phyloP scores from a whole-genome alignment of 495 filamentous ascomycete genomes.

The Tuber magnatum region DNA sequence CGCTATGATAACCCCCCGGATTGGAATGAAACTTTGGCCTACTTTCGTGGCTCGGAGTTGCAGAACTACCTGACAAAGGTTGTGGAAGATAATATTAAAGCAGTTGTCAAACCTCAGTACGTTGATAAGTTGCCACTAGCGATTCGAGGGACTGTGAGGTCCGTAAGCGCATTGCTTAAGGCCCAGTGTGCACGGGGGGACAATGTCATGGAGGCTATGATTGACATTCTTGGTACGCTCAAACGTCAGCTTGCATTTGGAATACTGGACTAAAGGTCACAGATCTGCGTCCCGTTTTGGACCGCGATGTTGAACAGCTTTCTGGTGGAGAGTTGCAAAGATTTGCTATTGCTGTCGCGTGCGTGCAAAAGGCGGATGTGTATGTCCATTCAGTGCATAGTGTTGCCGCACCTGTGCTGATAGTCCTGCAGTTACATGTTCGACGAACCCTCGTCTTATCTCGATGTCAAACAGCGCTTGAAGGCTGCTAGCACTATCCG shows the following conservation, averaged over 20 bases:
- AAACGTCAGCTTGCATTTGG: not conserved
- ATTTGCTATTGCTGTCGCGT: constrained; percentile 91
- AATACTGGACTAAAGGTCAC: constrained; percentile 33
- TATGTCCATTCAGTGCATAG: constrained; percentile 42
- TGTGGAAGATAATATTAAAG: constrained; percentile 90
- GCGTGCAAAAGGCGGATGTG: constrained; percentile 94
- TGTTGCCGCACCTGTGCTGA: constrained; percentile 5
- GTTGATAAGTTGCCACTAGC: constrained; percentile 95
- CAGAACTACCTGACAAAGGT: constrained; percentile 99
- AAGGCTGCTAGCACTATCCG: constrained; percentile 87
- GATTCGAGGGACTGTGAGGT: constrained; percentile 67
- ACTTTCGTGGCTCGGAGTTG: constrained; percentile 93
- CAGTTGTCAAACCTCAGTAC: constrained; percentile 97
- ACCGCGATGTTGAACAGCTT: constrained; percentile 78
- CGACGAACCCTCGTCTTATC: constrained; percentile 95
- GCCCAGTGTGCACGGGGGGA: constrained; percentile 64
- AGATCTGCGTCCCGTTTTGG: constrained; percentile 80
- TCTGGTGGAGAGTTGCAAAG: constrained; percentile 97
- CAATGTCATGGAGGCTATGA: constrained; percentile 51
- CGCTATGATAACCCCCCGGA: constrained; percentile 93
- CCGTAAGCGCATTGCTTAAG: constrained; percentile 68
- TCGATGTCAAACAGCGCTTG: constrained; percentile 97
- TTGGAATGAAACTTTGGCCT: constrained; percentile 97
- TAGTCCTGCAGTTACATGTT: constrained; percentile 75
- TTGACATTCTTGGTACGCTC: constrained; percentile 64